Evolutionary conservation across 1,139 yeast species (phyloP).

Genomic region (Suhomyces choctaworum): DNA sequence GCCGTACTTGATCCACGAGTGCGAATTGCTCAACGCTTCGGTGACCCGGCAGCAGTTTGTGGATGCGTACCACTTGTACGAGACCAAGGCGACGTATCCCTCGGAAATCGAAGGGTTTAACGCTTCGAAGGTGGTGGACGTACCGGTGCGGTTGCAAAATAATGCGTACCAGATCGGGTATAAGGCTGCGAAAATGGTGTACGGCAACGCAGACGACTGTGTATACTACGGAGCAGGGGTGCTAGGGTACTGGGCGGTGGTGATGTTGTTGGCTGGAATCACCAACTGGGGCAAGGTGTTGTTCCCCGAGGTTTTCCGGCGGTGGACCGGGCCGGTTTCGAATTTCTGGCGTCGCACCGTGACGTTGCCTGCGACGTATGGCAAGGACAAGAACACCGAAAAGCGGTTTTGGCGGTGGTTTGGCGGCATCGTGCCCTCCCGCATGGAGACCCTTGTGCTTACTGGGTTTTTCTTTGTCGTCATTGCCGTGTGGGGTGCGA

Average conservation of each 20-base stretch:
- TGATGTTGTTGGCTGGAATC: constrained; percentile 42
- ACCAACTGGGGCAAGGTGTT: constrained; percentile 40
- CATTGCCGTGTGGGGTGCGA: constrained; percentile 18
- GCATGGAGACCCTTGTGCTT: constrained; percentile 22
- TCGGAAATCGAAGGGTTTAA: constrained; percentile 26
- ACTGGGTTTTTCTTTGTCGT: constrained; percentile 15
- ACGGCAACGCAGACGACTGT: constrained; percentile 25
- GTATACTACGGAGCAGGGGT: constrained; percentile 50
- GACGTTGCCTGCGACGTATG: constrained; percentile 32
- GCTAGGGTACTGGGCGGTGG: constrained; percentile 50
- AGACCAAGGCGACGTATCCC: constrained; percentile 20
- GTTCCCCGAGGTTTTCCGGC: constrained; percentile 27
- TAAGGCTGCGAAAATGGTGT: constrained; percentile 20
- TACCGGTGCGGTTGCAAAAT: constrained; percentile 25
- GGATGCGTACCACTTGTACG: constrained; percentile 21
- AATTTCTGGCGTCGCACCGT: constrained; percentile 31
- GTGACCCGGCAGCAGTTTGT: constrained; percentile 19
- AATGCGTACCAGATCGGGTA: constrained; percentile 16
- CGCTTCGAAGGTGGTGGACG: constrained; percentile 18
- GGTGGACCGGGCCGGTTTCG: constrained; percentile 24
- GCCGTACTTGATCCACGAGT: constrained; percentile 1
- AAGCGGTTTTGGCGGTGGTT: constrained; percentile 20
- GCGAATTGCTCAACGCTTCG: constrained; percentile 12
- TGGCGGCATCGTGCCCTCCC: constrained; percentile 18
- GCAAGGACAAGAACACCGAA: constrained; percentile 26